Percentiles rank a stretch among this genome's conserved stretches.
Evolutionary conservation across 768 basidiomycete genomes (phyloP).

Genomic region (Leccinum uliginosum): DNA sequence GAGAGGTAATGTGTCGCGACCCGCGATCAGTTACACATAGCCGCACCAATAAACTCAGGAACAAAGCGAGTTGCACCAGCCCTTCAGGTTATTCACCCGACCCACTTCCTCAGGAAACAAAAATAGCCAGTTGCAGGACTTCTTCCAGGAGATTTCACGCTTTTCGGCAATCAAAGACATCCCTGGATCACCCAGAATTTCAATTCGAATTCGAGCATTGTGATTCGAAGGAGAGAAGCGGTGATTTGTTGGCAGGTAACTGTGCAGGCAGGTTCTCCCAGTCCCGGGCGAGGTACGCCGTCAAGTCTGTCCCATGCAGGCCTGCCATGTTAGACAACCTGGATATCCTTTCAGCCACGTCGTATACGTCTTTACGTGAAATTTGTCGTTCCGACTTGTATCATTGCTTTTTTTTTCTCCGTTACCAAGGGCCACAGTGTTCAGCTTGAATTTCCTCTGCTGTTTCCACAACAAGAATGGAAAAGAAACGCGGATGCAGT

Average conservation of each 20-base stretch:
- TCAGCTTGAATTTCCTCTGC: too few species aligned
- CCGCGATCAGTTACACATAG: neutral
- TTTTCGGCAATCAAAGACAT: neutral
- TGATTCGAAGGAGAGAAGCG: neutral
- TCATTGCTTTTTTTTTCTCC: too few species aligned
- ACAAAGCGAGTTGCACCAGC: neutral
- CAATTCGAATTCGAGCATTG: neutral
- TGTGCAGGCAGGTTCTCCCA: neutral
- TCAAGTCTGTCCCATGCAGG: neutral
- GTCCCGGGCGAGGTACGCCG: neutral
- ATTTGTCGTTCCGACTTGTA: too few species aligned
- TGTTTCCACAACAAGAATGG: too few species aligned
- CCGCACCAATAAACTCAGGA: neutral
- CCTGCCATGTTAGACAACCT: too few species aligned
- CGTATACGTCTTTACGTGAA: too few species aligned
- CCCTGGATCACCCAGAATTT: neutral
- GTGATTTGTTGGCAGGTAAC: neutral
- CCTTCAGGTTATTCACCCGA: neutral
- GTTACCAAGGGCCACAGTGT: too few species aligned
- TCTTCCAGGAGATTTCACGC: neutral
- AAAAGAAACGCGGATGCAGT: too few species aligned
- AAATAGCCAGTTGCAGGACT: neutral
- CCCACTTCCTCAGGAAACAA: neutral
- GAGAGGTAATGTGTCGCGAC: neutral
- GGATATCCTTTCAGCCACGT: neutral